These are phyloP conservation scores for Talaromyces verruculosus DNA, from an alignment of 2,329 filamentous ascomycete genomes.

Conservation along the genomic window DNA sequence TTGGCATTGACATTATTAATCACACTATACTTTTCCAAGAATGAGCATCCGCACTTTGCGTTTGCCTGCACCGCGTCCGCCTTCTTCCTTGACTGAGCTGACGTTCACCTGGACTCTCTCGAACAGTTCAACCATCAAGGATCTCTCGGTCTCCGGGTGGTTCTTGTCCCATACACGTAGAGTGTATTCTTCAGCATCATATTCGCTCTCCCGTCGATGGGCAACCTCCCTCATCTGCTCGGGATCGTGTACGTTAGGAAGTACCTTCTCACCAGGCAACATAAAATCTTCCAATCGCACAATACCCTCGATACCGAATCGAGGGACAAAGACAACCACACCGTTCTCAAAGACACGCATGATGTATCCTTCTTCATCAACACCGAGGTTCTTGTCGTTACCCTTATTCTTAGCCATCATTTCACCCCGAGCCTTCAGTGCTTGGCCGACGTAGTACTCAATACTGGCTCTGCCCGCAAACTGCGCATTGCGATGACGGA, in stretches of 20 bases:
- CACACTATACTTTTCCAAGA: conserved; percentile 29
- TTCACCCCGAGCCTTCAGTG: conserved; percentile 70
- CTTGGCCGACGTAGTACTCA: conserved; percentile 97
- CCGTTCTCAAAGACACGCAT: conserved; percentile 98
- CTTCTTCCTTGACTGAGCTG: conserved; percentile 86
- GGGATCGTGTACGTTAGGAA: conserved; percentile 31
- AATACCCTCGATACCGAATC: conserved; percentile 91
- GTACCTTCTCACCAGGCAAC: conserved; percentile 56
- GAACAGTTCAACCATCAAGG: conserved; percentile 74
- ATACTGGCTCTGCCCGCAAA: conserved; percentile 91
- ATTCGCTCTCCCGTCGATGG: conserved; percentile 67
- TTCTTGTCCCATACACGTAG: conserved; percentile 60
- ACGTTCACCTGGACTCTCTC: conserved; percentile 87
- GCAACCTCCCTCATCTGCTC: conserved; percentile 37
- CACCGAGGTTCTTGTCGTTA: conserved; percentile 38
- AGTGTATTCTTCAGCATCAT: conserved; percentile 82
- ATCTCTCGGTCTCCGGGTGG: conserved; percentile 39
- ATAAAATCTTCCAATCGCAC: conserved; percentile 83
- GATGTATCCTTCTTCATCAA: conserved; percentile 88
- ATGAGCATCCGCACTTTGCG: conserved; percentile 58
- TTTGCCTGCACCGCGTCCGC: conserved; percentile 76
- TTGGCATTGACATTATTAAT: conserved; percentile 15
- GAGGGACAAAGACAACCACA: conserved; percentile 91
- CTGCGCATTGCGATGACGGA: conserved; percentile 94
- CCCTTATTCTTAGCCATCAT: conserved; percentile 35